Base-by-base conservation (phyloP, 176 grass and related monocot species). In the Zea luxurians region DNA sequence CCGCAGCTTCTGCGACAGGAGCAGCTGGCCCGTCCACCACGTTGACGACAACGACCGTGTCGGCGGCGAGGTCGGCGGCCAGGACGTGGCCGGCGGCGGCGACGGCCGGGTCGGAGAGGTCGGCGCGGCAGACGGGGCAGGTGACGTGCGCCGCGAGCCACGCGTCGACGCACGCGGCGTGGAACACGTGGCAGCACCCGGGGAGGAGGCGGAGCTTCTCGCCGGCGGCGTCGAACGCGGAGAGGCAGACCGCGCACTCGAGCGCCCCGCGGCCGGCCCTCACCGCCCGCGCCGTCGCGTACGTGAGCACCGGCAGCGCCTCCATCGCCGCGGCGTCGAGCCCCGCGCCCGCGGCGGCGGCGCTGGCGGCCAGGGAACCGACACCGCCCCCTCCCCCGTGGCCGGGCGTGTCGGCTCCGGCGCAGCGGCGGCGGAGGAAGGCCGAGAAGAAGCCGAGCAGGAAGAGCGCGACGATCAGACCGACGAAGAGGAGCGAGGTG, bases 51-150 rank as follows among this genome's bases (percentile, higher is more conserved):
- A 86, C 68, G 49, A 54, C 65, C 12, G 78, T 80, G 20, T 44
- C 43, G 27, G 78, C 78, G 0, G 76, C 77, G 61, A 85, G 76
- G 40, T 83, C 86, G 12, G 80, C 79, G 4, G 73, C 75, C 0
- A 83, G 67, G 74, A 86, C 80, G 63, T 77, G 66, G 34, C 84
- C 91, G 17, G 75, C 87, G 10, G 78, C 81, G 1, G 76, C 74
- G 11, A 93, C 77, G 61, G 82, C 74, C 1, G 89, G 91, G 36
- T 92, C 87, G 13, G 89, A 72, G 18, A 97, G 78, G 82, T 97
- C 82, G 65, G 95, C 89, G 59, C 95, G 91, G 87, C 95, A 97
- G 2, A 97, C 91, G 8, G 95, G 95, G 68, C 95, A 97, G 55
- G 91, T 97, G 47, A 89, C 78, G 54, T 97, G 87, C 37, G 83